A percentile compares a stretch with the other conserved stretches of the same genome.
These are phyloP conservation scores for Zygoascus biomembranicola DNA, from an alignment of 805 yeast genomes.

Conservation along the genomic window DNA sequence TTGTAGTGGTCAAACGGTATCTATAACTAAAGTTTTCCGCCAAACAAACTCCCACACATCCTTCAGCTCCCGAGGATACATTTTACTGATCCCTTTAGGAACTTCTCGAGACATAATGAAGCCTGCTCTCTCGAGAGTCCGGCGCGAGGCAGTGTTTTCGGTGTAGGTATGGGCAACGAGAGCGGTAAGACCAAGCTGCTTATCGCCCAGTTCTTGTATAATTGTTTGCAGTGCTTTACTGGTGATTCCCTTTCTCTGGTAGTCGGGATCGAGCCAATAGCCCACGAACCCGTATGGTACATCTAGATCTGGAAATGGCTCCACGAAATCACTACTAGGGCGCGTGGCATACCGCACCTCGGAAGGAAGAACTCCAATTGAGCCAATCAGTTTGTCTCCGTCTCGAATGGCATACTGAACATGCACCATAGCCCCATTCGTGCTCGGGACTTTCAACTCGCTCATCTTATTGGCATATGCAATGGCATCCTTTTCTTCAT, in stretches of 20 bases:
- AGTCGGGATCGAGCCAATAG: constrained; percentile 14
- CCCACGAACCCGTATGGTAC: constrained; percentile 10
- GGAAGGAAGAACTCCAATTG: constrained; percentile 1
- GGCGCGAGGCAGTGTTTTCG: constrained; percentile 12
- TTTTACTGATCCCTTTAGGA: constrained; percentile 6
- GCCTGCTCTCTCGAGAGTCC: constrained; percentile 15
- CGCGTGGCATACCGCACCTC: neutral
- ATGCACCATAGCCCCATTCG: neutral
- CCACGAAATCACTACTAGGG: constrained; percentile 1
- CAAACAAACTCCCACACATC: neutral
- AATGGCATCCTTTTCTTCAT: constrained; percentile 10
- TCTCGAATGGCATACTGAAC: constrained; percentile 12
- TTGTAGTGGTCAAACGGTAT: no score
- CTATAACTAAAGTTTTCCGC: neutral
- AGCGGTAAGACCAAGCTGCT: neutral
- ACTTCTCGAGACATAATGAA: constrained; percentile 8
- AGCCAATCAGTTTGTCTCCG: constrained; percentile 9
- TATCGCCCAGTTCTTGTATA: constrained; percentile 6
- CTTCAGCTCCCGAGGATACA: neutral
- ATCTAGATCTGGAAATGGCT: neutral
- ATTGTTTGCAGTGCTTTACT: constrained; percentile 6
- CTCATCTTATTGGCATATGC: constrained; percentile 1
- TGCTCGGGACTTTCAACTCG: neutral
- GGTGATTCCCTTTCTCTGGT: constrained; percentile 14
- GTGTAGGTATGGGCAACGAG: constrained; percentile 10